These are phyloP conservation scores for Colletotrichum orchidophilum DNA, from an alignment of 2,329 filamentous ascomycete species.

Conservation along the genomic window DNA sequence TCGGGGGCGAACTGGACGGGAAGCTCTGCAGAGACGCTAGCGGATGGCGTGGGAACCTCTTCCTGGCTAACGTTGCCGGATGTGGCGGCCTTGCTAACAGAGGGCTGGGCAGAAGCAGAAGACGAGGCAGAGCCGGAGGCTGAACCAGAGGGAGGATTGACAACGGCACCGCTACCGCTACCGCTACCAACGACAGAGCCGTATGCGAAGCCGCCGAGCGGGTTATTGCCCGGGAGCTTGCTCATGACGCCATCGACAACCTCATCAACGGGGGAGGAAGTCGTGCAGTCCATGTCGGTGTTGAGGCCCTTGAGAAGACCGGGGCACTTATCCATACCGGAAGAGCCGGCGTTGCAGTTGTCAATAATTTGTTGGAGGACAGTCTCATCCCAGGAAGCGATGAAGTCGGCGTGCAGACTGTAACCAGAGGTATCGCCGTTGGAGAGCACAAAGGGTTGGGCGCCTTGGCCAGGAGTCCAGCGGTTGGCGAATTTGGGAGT, in stretches of 20 bases:
- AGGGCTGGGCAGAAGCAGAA: slow-evolving; percentile 3
- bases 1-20: slow-evolving; percentile 19
- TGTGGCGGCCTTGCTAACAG: background rate
- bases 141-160: slow-evolving; percentile 19
- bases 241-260: slow-evolving; percentile 53
- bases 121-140: background rate
- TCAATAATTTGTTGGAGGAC: slow-evolving; percentile 74
- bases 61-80: background rate
- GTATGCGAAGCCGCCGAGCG: slow-evolving; percentile 60
- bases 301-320: slow-evolving; percentile 64
- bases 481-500: slow-evolving; percentile 60
- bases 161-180: slow-evolving; percentile 6
- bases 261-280: slow-evolving; percentile 57
- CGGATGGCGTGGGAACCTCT: background rate
- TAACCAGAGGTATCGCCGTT: slow-evolving; percentile 77
- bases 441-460: slow-evolving; percentile 73
- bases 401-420: slow-evolving; percentile 77
- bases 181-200: slow-evolving; percentile 14
- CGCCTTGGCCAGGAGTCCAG: slow-evolving; percentile 63
- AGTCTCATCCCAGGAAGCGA: slow-evolving; percentile 75
- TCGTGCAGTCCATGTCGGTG: slow-evolving; percentile 59
- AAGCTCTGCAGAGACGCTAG: slow-evolving; percentile 11
- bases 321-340: slow-evolving; percentile 71
- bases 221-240: slow-evolving; percentile 64
- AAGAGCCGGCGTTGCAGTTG: slow-evolving; percentile 68